Evolutionary conservation across 2,329 filamentous ascomycete genomes (phyloP).

Genomic region (Phyllosticta citriasiana): DNA sequence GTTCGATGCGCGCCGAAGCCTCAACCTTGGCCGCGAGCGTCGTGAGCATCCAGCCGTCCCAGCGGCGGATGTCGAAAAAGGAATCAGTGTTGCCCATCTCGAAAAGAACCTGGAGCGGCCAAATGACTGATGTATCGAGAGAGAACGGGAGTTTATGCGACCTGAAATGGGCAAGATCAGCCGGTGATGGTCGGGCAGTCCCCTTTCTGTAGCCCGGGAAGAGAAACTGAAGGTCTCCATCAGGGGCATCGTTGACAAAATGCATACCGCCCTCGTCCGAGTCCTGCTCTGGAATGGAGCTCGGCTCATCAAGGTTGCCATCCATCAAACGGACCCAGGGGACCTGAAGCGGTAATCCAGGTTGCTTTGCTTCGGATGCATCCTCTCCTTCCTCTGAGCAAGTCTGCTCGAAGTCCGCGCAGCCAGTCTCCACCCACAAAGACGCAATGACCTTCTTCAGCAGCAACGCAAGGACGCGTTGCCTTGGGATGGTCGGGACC

Average conservation of each 20-base stretch:
- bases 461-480: not conserved
- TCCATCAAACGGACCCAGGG: not conserved
- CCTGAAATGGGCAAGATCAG: not conserved
- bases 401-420: not conserved
- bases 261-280: not conserved
- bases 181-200: not conserved
- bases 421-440: not conserved
- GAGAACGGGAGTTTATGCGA: not conserved
- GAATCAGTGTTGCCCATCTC: not conserved
- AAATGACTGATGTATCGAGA: not conserved
- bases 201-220: not conserved
- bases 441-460: not conserved
- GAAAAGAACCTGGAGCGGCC: not conserved
- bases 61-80: constrained; percentile 10
- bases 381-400: not conserved
- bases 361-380: not conserved
- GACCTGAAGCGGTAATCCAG: not conserved
- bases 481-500: not conserved
- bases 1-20: constrained; percentile 5
- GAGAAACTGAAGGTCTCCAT: not conserved
- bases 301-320: not conserved
- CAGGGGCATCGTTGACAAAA: not conserved
- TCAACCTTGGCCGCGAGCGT: constrained; percentile 12
- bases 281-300: not conserved
- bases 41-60: constrained; percentile 15